Evolutionary conservation across 2,329 filamentous ascomycete species (phyloP), one percentile per base, ranked within the genome.

Genomic region (Ramichloridium luteum): DNA sequence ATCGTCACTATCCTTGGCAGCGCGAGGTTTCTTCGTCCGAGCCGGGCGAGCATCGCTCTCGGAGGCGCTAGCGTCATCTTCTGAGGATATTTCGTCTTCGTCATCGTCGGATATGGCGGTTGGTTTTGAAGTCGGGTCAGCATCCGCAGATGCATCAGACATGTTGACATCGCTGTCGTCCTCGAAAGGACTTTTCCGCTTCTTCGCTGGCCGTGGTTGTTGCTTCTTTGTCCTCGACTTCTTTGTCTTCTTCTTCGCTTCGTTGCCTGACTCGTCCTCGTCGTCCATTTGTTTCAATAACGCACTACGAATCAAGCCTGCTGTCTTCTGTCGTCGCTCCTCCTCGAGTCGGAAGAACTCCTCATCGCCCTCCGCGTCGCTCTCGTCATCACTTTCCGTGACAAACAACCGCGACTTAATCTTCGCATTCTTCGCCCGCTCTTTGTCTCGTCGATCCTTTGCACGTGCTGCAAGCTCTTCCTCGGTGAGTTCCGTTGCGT

Each of bases 341-440:
- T 77, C 74, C 57, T 94, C 86, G 11, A 72, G 67, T 2, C 69
- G 74, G 56, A 88, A 94, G 58, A 94, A 94, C 13, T 71, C 74
- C 13, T 53, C 63, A 56, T 81, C 72, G 35, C 73, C 71, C 28
- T 85, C 83, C 18, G 70, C 74, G 48, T 93, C 84, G n/a, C 71
- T 77, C 45, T 93, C 85, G 32, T 96, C 90, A 51, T 96, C 90
- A 44, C 80, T 84, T 22, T 78, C 76, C 36, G 79, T 72, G 30
- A 98, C 80, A 47, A 76, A 88, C 23, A 88, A 59, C 14, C 77
- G 76, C 47, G 81, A 92, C 64, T 94, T 96, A 59, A 90, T 80
- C 51, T 79, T 80, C 17, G 66, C 65, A 29, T 74, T 68, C 57
- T 85, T 85, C 48, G 86, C 83, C n/a, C 72, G 61, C 43, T 93